Evolutionary conservation across 2,329 filamentous ascomycete genomes (phyloP), one percentile per base, ranked within the genome.

Genomic region (Coniochaeta pulveracea): DNA sequence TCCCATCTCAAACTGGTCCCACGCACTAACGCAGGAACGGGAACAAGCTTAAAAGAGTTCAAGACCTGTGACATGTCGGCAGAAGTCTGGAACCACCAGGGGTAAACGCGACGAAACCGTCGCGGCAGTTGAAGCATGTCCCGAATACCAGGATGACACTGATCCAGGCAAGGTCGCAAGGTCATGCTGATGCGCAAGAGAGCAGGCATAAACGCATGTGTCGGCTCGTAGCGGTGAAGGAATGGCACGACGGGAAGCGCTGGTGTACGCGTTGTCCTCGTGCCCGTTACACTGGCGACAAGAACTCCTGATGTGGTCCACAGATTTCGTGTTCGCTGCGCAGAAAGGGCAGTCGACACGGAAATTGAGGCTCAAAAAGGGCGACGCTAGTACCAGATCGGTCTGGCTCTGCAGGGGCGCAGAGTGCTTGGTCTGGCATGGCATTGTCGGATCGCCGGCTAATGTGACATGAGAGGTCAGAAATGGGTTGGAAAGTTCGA

Each of bases 381-480:
- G 37, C 32, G 36, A 34, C 34, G 29, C 28, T 23, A 34, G 25
- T 10, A 24, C 10, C 15, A 23, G 34, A 23, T 14, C 18, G 24
- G 19, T 21, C 18, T 27, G 3, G 6, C n/a, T 28, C 19, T 30
- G 37, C 39, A 18, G 41, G 37, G 38, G 43, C 44, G 37, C 32
- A 37, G 39, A 40, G 34, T 36, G 34, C 38, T 27, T 28, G 15
- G 28, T 21, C 22, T 28, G 35, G 19, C 43, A 42, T 42, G 43
- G 40, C 38, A 43, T 47, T 56, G 55, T 58, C 54, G 49, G 56
- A 56, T 58, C 54, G 51, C 40, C 55, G 44, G 45, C 42, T 40
- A 53, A 57, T 58, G 56, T 45, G 47, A 58, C 56, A 47, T 37
- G 35, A 45, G 40, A 41, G 48, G 52, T 54, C 49, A 36, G 46